Base-by-base conservation (phyloP, 1,139 yeast species). In the Lizanozyma gosingica region DNA sequence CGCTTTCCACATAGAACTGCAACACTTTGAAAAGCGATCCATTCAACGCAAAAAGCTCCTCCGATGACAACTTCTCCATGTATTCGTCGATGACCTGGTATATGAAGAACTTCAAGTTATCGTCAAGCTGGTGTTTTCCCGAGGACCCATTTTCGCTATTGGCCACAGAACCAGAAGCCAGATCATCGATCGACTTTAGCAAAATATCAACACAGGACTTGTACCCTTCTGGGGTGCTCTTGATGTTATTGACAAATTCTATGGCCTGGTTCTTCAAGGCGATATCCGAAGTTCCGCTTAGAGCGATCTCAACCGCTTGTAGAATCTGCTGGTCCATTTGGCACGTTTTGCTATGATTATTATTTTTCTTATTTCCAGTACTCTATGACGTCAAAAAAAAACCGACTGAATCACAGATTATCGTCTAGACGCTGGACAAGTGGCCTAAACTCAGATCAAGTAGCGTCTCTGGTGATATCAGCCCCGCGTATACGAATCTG, bases 261-360 rank as follows among this genome's bases (percentile, higher is more conserved):
- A 85, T 71, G 27, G 98, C 98, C 68, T 90, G 96, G 49, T 75
- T 78, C 54, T 84, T 83, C 43, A 90, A 66, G 37, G 60, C 64
- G 18, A 73, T 66, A 58, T 86, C 94, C 17, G 84, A 76, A n/a
- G 82, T 69, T 38, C 86, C 85, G 56, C 82, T 80, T 47, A 87
- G 77, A 34, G 97, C 97, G 48, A 90, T 81, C 50, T 80, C 83
- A 41, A 92, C 95, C 38, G 97, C 98, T 67, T 88, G 95, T 61
- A 78, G 90, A 56, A 92, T 84, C 68, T 88, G 95, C 52, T 78
- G 76, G 52, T 85, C 88, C 94, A 86, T 85, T 22, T n/a, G n/a
- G n/a, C n/a, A n/a, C n/a, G n/a, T n/a, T n/a, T n/a, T n/a, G n/a
- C n/a, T n/a, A n/a, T n/a, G n/a, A n/a, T n/a, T n/a, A n/a, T n/a